Conservation (phyloP, 1,284 basidiomycete species). For the Sporisorium iseilematis-ciliati region DNA sequence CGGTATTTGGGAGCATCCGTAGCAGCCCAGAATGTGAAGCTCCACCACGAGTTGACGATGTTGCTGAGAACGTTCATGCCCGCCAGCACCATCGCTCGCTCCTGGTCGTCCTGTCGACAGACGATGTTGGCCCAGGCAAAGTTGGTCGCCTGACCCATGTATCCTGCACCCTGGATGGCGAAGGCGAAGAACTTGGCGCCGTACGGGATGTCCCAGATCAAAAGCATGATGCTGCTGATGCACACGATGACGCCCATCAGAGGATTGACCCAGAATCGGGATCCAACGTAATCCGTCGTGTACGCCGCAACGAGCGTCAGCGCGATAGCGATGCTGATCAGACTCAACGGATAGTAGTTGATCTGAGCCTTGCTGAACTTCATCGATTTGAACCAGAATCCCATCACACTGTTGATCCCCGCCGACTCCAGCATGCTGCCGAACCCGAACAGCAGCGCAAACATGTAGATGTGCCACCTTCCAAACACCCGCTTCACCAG, state of each 20-base stretch:
- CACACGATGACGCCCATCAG: slow-evolving; percentile 45
- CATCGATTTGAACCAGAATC: slow-evolving; percentile 78
- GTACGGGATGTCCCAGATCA: slow-evolving; percentile 58
- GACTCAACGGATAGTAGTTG: slow-evolving; percentile 53
- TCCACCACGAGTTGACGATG: slow-evolving; percentile 63
- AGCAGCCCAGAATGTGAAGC: slow-evolving; percentile 58
- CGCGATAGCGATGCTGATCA: slow-evolving; percentile 51
- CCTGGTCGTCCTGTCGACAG: slow-evolving; percentile 59
- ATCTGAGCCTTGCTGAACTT: slow-evolving; percentile 31
- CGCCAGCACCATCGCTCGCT: slow-evolving; percentile 56
- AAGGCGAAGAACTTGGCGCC: slow-evolving; percentile 59
- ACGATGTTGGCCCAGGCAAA: slow-evolving; percentile 68
- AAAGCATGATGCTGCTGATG: slow-evolving; percentile 45
- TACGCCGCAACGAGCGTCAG: slow-evolving; percentile 45
- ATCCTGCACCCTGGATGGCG: slow-evolving; percentile 58
- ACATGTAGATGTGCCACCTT: slow-evolving; percentile 73
- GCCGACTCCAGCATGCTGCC: slow-evolving; percentile 79
- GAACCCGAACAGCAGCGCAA: slow-evolving; percentile 73
- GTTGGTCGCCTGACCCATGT: slow-evolving; percentile 66
- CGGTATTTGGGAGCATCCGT: slow-evolving; percentile 56
- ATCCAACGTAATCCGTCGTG: slow-evolving; percentile 38
- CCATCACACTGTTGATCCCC: slow-evolving; percentile 81
- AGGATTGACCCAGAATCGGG: slow-evolving; percentile 45
- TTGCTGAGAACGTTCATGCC: slow-evolving; percentile 55
- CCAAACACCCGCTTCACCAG: slow-evolving; percentile 75